Conservation (phyloP, 768 basidiomycete genomes). For the Phlebiopsis gigantea region DNA sequence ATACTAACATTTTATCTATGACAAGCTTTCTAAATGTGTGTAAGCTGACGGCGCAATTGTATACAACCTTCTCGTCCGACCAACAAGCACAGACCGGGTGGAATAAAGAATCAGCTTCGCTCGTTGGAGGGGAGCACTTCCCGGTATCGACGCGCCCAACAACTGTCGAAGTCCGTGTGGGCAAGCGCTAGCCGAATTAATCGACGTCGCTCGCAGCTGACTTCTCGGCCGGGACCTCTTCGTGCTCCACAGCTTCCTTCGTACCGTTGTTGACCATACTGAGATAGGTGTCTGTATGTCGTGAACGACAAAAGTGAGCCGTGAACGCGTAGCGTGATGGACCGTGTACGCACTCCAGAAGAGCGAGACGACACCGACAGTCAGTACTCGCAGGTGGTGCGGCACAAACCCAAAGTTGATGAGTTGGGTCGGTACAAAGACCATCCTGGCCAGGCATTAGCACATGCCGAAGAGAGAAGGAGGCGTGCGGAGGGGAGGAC, state of each 20-base stretch:
- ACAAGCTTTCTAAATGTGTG: too few relatives aligned
- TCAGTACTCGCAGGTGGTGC: constrained; percentile 67
- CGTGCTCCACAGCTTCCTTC: constrained; percentile 6
- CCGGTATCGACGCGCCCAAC: too few relatives aligned
- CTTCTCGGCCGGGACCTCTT: background rate
- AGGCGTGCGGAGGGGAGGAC: constrained; percentile 11
- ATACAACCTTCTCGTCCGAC: too few relatives aligned
- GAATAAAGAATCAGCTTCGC: too few relatives aligned
- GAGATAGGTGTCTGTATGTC: constrained; percentile 24
- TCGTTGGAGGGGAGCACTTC: too few relatives aligned
- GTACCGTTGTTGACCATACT: constrained; percentile 25
- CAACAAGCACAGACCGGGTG: too few relatives aligned
- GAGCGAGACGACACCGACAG: constrained; percentile 71
- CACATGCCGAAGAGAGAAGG: background rate
- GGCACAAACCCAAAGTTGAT: constrained; percentile 79
- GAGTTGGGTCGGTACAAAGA: constrained; percentile 72
- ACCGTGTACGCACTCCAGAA: constrained; percentile 68
- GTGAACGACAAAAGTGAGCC: background rate
- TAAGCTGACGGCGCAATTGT: too few relatives aligned
- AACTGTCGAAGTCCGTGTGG: too few relatives aligned
- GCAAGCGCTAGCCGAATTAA: too few relatives aligned
- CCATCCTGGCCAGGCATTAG: constrained; percentile 41
- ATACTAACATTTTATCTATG: too few relatives aligned
- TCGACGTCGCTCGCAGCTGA: background rate
- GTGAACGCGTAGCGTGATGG: background rate